Base-by-base conservation (phyloP, 331 rosid genomes). In the Pyrus hybrid region DNA sequence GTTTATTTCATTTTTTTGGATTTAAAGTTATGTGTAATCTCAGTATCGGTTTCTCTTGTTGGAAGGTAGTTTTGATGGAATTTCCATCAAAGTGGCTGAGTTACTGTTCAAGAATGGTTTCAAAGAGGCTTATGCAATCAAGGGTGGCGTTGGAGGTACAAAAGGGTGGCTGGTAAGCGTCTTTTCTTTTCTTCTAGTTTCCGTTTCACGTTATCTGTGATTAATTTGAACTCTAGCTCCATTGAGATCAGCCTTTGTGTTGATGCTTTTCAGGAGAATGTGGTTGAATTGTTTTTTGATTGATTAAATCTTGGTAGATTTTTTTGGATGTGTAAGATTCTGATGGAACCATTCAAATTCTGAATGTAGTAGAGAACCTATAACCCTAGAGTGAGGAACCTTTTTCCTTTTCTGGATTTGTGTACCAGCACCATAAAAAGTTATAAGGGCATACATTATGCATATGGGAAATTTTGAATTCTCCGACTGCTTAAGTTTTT, bases 1-100 rank as follows among this genome's bases (percentile, higher is more conserved):
- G 56, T 49, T 49, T 49, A 51, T 71, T 66, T 78, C 62, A 51
- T 68, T 37, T 9, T 68, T 1, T 67, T 51, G n/a, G 13, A 41
- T 60, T 43, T 9, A 62, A 25, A 60, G 73, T 32, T 65, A 3
- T 26, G 17, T 68, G 26, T 33, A 75, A 74, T 80, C 75, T 86
- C 70, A 74, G 62, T 83, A 81, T 68, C 53, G n/a, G 80, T 49
- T 82, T 83, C 54, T 76, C 77, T 87, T 88, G 85, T 87, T 85
- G 88, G 67, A 93, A 93, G 93, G 90, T 87, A 94, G 97, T 92
- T 91, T 92, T 72, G 97, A 94, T 72, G 97, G 88, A 60, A 86
- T 92, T 87, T 92, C 99, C 83, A 56, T 94, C 91, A 86, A 89
- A 79, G 99, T 84, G 85, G 97, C 97, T 1, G 91, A 92, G 80